Evolutionary conservation across 2,329 filamentous ascomycete genomes (phyloP), one percentile per base, ranked within the genome.

Genomic region (Acrocalymma vagum): DNA sequence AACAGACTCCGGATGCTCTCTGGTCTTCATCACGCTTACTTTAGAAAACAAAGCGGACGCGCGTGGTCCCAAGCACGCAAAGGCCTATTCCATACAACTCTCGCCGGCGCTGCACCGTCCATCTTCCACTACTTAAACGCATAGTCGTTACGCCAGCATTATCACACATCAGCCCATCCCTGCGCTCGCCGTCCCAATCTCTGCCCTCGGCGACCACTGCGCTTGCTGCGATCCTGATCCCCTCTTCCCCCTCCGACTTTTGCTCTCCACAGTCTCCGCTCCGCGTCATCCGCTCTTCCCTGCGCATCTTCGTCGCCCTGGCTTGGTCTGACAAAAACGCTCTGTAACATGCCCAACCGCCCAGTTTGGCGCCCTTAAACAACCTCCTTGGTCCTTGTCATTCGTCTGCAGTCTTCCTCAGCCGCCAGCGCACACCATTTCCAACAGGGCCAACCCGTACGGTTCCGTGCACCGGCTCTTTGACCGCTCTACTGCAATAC

Each of bases 401-500:
- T 48, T 50, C 45, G 52, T 51, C 45, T 44, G 34, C 47, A 45
- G 37, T 51, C 44, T 52, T 44, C 47, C 53, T 55, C 54, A 44
- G 42, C 42, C 55, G 54, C 53, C 58, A 63, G 37, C 58, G 51
- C 62, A 65, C 52, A 47, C 54, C 34, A 37, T 44, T 48, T 44
- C 37, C 29, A 58, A 41, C 60, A 65, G 62, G 60, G 60, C 38
- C 51, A 49, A 53, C 56, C 65, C 62, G 62, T 53, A 55, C 55
- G 17, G 55, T 51, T 66, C 63, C 64, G 60, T 53, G 30, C 50
- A 45, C 41, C 44, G 53, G 48, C 46, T 24, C 43, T 48, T 54
- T 60, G 57, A 58, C 56, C 63, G 57, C 59, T 64, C 47, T 60
- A 52, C 46, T 48, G 26, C 43, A 52, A 47, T 43, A 48, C 45